These are phyloP conservation scores for Liquidambar formosana DNA, from an alignment of 164 flowering plant species.

Conservation along the genomic window DNA sequence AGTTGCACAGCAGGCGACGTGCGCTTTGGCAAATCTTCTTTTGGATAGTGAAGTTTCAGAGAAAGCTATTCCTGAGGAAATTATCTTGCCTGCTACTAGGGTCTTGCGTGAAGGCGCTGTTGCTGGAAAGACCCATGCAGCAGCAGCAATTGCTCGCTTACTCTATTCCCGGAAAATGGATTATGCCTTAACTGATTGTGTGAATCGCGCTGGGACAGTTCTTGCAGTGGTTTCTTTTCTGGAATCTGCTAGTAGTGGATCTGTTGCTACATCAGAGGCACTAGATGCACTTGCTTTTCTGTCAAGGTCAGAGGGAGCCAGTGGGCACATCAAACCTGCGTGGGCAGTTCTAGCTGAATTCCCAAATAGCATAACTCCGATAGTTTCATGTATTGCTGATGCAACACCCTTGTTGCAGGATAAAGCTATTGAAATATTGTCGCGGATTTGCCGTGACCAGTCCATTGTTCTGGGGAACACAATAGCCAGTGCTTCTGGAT, in stretches of 20 bases:
- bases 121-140: conserved; percentile 83
- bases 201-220: conserved; percentile 83
- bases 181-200: conserved; percentile 60
- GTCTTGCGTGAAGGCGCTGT: conserved; percentile 78
- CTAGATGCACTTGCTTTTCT: conserved; percentile 85
- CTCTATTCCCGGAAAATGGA: conserved; percentile 59
- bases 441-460: conserved; percentile 75
- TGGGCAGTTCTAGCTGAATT: conserved; percentile 86
- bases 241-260: conserved; percentile 52
- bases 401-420: conserved; percentile 77
- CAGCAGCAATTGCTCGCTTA: conserved; percentile 91
- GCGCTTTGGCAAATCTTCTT: conserved; percentile 90
- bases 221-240: conserved; percentile 86
- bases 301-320: conserved; percentile 62
- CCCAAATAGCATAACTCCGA: conserved; percentile 66
- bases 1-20: conserved; percentile 84
- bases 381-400: conserved; percentile 74
- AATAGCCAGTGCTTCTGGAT: conserved; percentile 58
- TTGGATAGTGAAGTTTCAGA: conserved; percentile 72
- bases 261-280: conserved; percentile 78
- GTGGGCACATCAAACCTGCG: conserved; percentile 69
- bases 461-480: conserved; percentile 61
- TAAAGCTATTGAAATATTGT: conserved; percentile 83
- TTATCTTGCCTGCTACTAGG: conserved; percentile 80
- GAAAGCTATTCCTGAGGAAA: conserved; percentile 70